Conservation (phyloP, 139 green algal genomes). For the Volvox reticuliferus region DNA sequence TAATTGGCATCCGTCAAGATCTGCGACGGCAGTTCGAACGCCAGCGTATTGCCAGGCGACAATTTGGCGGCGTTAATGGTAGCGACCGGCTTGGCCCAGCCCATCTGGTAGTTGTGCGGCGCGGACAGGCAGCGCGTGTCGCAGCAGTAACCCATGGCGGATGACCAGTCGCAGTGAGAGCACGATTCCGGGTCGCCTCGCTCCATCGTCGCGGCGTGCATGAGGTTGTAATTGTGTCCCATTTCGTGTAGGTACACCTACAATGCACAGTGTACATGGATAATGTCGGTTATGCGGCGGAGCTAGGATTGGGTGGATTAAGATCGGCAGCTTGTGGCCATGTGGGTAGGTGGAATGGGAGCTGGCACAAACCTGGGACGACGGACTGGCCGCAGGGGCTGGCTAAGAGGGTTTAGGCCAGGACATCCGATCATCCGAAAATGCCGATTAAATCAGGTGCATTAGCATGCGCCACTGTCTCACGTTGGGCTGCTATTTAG, state of each 20-base stretch:
- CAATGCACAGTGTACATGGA: too few relatives aligned
- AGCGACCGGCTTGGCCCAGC: slow-evolving; percentile 27
- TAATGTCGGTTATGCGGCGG: too few relatives aligned
- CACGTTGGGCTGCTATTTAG: too few relatives aligned
- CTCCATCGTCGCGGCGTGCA: slow-evolving; percentile 48
- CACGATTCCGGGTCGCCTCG: background rate
- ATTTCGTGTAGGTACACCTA: slow-evolving; percentile 63
- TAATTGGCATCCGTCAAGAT: slow-evolving; percentile 37
- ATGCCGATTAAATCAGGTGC: too few relatives aligned
- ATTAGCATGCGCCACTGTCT: too few relatives aligned
- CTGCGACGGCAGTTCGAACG: slow-evolving; percentile 20
- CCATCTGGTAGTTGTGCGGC: slow-evolving; percentile 40
- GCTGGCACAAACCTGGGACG: too few relatives aligned
- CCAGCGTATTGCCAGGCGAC: slow-evolving; percentile 8
- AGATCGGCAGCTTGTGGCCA: too few relatives aligned
- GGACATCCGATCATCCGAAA: too few relatives aligned
- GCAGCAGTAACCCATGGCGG: slow-evolving; percentile 57
- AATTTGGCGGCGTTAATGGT: background rate
- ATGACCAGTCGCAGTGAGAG: slow-evolving; percentile 48
- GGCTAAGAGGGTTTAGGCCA: too few relatives aligned
- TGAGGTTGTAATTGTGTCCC: slow-evolving; percentile 58
- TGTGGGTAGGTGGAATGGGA: too few relatives aligned
- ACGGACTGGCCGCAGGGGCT: too few relatives aligned
- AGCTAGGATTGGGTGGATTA: too few relatives aligned
- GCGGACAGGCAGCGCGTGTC: slow-evolving; percentile 28